phyloP scores from a whole-genome alignment of 164 flowering plant species.

The Nymphaea thermarum region DNA sequence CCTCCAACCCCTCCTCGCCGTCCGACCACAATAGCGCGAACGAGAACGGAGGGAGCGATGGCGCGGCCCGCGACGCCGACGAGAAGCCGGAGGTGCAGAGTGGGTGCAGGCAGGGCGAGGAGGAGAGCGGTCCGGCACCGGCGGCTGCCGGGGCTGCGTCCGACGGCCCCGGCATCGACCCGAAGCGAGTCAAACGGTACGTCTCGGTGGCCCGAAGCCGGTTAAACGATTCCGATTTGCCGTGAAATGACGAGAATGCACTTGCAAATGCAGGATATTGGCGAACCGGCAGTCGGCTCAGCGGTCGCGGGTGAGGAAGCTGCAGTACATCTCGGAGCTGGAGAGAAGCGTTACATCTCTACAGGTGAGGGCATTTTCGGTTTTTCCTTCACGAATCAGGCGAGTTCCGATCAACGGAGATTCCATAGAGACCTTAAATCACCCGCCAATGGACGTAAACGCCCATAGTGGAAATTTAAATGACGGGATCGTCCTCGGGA shows the following conservation, averaged over 20 bases:
- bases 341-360: conserved; percentile 66
- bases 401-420: no score
- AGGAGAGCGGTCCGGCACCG: not conserved
- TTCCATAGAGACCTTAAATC: no score
- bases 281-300: conserved; percentile 91
- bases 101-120: conserved; percentile 16
- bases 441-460: no score
- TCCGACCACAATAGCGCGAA: conserved; percentile 49
- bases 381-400: no score
- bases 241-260: not conserved
- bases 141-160: conserved; percentile 9
- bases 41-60: conserved; percentile 17
- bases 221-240: not conserved
- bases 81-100: conserved; percentile 41
- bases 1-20: conserved; percentile 45
- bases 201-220: not conserved
- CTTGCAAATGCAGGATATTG: conserved; percentile 52
- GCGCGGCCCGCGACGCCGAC: not conserved
- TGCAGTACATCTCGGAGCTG: conserved; percentile 79
- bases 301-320: conserved; percentile 74
- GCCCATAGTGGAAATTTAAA: no score
- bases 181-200: conserved; percentile 81
- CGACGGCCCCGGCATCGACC: conserved; percentile 28
- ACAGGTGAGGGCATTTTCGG: conserved; percentile 28
- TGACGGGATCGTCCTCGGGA: no score